Percentiles rank a stretch among this genome's conserved stretches.
These are phyloP conservation scores for Capsicum rhomboideum DNA, from an alignment of 257 asterid genomes.

Conservation along the genomic window DNA sequence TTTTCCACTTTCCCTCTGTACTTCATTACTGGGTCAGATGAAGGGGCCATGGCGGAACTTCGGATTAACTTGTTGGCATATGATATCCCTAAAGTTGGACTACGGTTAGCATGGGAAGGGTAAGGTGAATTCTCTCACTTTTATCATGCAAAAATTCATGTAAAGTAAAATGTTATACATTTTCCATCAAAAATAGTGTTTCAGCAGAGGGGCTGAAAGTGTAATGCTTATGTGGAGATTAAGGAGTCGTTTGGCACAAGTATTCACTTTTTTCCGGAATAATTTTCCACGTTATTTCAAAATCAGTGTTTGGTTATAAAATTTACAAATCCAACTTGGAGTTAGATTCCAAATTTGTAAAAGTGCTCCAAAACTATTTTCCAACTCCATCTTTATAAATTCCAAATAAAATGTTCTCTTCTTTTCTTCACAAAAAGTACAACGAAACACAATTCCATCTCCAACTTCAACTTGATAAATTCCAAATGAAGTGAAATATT, in stretches of 20 bases:
- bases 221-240: neutral
- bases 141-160: neutral
- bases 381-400: neutral
- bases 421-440: neutral
- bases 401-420: neutral
- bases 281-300: neutral
- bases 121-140: neutral
- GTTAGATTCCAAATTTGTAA: neutral
- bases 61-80: neutral
- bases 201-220: neutral
- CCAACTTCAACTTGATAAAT: neutral
- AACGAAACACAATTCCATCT: neutral
- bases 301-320: neutral
- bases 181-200: neutral
- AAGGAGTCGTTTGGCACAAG: neutral
- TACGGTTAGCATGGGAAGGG: neutral
- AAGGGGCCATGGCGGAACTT: neutral
- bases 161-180: neutral
- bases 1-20: neutral
- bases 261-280: neutral
- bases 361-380: neutral
- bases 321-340: neutral
- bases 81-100: neutral
- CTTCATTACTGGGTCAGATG: neutral
- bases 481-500: neutral